Percentiles rank a stretch among this genome's conserved stretches.
Evolutionary conservation across 192 early-diverging fungal species (phyloP).

Genomic region (Coemansia sp.): DNA sequence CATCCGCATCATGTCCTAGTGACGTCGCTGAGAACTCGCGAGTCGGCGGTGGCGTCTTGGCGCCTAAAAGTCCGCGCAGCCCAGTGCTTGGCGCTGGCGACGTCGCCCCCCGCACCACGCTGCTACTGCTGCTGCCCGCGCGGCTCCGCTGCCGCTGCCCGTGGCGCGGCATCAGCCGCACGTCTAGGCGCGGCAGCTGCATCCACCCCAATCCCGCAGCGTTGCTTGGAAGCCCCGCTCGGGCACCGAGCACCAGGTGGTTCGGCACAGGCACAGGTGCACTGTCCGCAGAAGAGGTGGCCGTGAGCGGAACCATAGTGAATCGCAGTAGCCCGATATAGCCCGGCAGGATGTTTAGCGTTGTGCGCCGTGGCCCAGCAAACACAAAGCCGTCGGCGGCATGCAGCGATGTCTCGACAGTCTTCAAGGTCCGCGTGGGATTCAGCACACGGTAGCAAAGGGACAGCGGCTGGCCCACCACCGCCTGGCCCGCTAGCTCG

Average conservation of each 20-base stretch:
- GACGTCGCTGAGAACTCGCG: constrained; percentile 11
- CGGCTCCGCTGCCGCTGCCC: neutral
- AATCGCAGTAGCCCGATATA: constrained; percentile 12
- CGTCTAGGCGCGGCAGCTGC: constrained; percentile 26
- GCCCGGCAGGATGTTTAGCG: constrained; percentile 22
- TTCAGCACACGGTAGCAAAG: constrained; percentile 28
- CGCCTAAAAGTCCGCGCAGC: neutral
- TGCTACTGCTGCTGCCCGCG: neutral
- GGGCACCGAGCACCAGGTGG: neutral
- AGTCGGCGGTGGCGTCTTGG: constrained; percentile 23
- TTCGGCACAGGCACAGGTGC: constrained; percentile 1
- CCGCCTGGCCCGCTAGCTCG: neutral
- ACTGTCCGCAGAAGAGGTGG: too few relatives aligned
- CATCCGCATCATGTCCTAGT: neutral
- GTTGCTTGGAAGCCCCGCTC: constrained; percentile 4
- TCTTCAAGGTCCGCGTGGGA: constrained; percentile 9
- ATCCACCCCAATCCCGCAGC: constrained; percentile 23
- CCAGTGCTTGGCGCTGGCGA: neutral
- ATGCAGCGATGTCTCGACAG: constrained; percentile 27
- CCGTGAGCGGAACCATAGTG: constrained; percentile 17
- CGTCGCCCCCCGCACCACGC: neutral
- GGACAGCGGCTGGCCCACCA: constrained; percentile 24
- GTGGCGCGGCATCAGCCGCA: constrained; percentile 9
- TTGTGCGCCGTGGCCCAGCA: constrained; percentile 23
- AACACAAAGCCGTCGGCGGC: constrained; percentile 39